Evolutionary conservation across 2,329 filamentous ascomycete species (phyloP).

Genomic region (Hypoxylon sp.): DNA sequence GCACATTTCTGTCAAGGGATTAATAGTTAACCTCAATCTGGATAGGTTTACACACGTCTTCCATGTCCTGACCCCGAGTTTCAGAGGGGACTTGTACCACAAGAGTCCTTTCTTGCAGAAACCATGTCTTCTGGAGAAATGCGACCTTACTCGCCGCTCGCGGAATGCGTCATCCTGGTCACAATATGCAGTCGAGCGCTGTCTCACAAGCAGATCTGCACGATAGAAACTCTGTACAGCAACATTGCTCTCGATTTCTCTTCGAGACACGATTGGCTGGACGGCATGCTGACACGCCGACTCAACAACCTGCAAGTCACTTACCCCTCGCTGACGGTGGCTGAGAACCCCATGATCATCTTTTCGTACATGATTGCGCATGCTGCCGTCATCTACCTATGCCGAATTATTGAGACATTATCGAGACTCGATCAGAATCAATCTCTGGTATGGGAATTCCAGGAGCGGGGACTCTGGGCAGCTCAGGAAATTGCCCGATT

Average conservation of each 20-base stretch:
- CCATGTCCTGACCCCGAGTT: conserved; percentile 40
- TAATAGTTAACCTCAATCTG: neutral
- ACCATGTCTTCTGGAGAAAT: conserved; percentile 41
- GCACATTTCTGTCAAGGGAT: neutral
- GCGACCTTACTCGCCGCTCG: conserved; percentile 38
- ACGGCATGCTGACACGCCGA: conserved; percentile 39
- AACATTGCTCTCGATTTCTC: conserved; percentile 40
- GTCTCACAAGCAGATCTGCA: conserved; percentile 42
- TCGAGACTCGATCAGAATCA: conserved; percentile 34
- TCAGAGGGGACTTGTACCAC: conserved; percentile 39
- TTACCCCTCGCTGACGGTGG: conserved; percentile 36
- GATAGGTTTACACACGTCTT: conserved; percentile 42
- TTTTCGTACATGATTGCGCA: conserved; percentile 42
- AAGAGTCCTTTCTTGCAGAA: conserved; percentile 40
- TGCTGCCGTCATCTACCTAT: conserved; percentile 37
- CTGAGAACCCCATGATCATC: conserved; percentile 41
- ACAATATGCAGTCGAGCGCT: conserved; percentile 43
- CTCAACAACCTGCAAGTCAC: conserved; percentile 39
- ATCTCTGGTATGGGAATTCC: conserved; percentile 38
- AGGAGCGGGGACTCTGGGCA: conserved; percentile 38
- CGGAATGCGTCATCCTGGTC: conserved; percentile 42
- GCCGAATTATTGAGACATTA: conserved; percentile 38
- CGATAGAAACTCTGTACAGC: conserved; percentile 41
- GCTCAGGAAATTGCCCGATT: conserved; percentile 40
- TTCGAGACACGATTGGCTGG: conserved; percentile 39